These are phyloP conservation scores for Clitocybe nebularis DNA, from an alignment of 1,284 basidiomycete species.

Conservation along the genomic window DNA sequence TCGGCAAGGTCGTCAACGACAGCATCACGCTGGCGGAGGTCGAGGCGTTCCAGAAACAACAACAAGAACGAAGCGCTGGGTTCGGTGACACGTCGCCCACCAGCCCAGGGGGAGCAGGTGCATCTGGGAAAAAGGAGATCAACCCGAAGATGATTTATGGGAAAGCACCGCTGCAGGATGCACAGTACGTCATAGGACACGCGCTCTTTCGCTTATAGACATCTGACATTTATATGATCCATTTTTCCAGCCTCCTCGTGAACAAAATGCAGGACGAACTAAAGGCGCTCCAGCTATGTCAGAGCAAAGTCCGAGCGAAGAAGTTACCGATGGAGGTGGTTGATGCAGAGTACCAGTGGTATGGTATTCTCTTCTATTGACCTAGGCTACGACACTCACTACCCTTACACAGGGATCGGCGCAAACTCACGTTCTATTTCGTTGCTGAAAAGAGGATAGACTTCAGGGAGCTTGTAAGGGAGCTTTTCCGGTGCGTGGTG, in stretches of 20 bases:
- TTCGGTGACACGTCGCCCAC: constrained; percentile 43
- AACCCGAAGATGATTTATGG: constrained; percentile 96
- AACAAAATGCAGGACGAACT: constrained; percentile 87
- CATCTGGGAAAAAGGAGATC: constrained; percentile 75
- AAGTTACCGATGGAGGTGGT: constrained; percentile 97
- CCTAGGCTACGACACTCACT: constrained; percentile 1
- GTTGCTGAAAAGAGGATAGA: constrained; percentile 95
- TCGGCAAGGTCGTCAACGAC: constrained; percentile 89
- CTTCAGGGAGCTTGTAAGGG: constrained; percentile 92
- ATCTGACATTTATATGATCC: constrained; percentile 4
- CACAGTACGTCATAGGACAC: constrained; percentile 56
- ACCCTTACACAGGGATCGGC: constrained; percentile 70
- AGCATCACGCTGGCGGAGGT: constrained; percentile 90
- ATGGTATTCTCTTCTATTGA: constrained; percentile 26
- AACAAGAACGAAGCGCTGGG: constrained; percentile 41
- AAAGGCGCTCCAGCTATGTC: constrained; percentile 88
- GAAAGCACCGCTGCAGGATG: constrained; percentile 85
- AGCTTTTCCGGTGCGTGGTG: constrained; percentile 74
- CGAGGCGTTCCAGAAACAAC: constrained; percentile 81
- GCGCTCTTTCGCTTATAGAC: constrained; percentile 6
- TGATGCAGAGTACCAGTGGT: constrained; percentile 98
- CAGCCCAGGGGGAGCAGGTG: constrained; percentile 45
- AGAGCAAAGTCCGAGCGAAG: constrained; percentile 87
- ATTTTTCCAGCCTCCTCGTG: constrained; percentile 56
- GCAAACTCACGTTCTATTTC: constrained; percentile 98